phyloP scores from a whole-genome alignment of 2,329 filamentous ascomycete species.

The Arthrobotrys conoides region DNA sequence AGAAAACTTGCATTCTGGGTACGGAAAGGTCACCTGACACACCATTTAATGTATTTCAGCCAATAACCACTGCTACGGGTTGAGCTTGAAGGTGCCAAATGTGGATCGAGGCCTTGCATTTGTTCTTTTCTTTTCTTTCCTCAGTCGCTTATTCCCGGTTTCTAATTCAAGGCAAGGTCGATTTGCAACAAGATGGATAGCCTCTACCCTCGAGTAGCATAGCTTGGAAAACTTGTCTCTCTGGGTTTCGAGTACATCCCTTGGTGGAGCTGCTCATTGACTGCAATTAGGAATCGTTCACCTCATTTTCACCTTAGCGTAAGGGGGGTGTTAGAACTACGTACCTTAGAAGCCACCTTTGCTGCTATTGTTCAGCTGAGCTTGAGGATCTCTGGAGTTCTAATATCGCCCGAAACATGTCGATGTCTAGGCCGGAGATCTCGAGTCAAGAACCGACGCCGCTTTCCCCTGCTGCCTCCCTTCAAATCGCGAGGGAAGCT shows the following conservation, averaged over 20 bases:
- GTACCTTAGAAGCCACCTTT: background rate
- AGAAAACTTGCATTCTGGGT: slow-evolving; percentile 22
- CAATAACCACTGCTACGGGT: slow-evolving; percentile 58
- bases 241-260: slow-evolving; percentile 31
- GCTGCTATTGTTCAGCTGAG: background rate
- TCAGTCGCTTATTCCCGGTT: slow-evolving; percentile 60
- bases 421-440: slow-evolving; percentile 23
- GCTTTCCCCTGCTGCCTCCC: slow-evolving; percentile 8
- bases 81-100: slow-evolving; percentile 54
- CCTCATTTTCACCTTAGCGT: slow-evolving; percentile 27
- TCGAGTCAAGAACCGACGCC: slow-evolving; percentile 26
- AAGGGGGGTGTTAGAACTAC: slow-evolving; percentile 13
- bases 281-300: background rate
- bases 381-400: slow-evolving; percentile 2
- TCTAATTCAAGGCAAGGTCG: slow-evolving; percentile 61
- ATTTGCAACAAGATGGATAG: slow-evolving; percentile 36
- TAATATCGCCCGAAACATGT: slow-evolving; percentile 35
- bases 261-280: slow-evolving; percentile 31
- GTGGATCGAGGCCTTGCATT: slow-evolving; percentile 59
- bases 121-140: slow-evolving; percentile 60
- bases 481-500: slow-evolving; percentile 27
- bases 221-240: slow-evolving; percentile 33
- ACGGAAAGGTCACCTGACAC: slow-evolving; percentile 55
- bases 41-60: slow-evolving; percentile 44
- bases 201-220: slow-evolving; percentile 40